These are phyloP conservation scores for Saitozyma sp. DNA, from an alignment of 768 basidiomycete genomes.

Conservation along the genomic window DNA sequence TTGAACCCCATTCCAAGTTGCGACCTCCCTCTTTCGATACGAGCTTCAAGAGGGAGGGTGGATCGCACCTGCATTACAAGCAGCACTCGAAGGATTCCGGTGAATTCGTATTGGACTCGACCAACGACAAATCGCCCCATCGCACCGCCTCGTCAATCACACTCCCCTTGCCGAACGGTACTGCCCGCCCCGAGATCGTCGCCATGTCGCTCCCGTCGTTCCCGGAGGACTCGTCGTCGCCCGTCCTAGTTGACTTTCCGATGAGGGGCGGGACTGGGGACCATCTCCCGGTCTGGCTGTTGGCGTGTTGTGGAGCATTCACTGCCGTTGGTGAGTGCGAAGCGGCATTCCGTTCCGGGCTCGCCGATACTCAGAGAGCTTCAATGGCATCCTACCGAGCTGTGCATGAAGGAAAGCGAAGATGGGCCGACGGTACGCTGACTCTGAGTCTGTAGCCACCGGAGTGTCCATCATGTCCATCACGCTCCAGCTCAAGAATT, in stretches of 20 bases:
- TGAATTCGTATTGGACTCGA: too few species aligned
- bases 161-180: too few species aligned
- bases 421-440: too few species aligned
- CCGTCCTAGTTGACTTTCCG: conserved; percentile 16
- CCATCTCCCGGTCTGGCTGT: conserved; percentile 44
- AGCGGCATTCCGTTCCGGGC: not conserved
- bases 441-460: conserved; percentile 33
- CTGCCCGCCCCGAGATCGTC: not conserved
- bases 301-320: conserved; percentile 48
- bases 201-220: conserved; percentile 42
- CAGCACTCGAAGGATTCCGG: too few species aligned
- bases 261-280: conserved; percentile 41
- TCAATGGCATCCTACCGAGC: too few species aligned
- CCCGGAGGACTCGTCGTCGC: conserved; percentile 20
- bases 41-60: not conserved
- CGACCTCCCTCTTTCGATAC: not conserved
- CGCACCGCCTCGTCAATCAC: too few species aligned
- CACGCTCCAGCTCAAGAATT: conserved; percentile 51
- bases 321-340: conserved; percentile 45
- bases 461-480: conserved; percentile 51
- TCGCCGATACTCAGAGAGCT: not conserved
- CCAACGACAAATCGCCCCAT: too few species aligned
- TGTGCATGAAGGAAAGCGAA: too few species aligned
- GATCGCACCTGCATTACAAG: not conserved
- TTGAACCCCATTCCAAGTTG: not conserved